Evolutionary conservation across 352 stramenopile genomes (phyloP).

Genomic region (Globisporangium okanoganense): DNA sequence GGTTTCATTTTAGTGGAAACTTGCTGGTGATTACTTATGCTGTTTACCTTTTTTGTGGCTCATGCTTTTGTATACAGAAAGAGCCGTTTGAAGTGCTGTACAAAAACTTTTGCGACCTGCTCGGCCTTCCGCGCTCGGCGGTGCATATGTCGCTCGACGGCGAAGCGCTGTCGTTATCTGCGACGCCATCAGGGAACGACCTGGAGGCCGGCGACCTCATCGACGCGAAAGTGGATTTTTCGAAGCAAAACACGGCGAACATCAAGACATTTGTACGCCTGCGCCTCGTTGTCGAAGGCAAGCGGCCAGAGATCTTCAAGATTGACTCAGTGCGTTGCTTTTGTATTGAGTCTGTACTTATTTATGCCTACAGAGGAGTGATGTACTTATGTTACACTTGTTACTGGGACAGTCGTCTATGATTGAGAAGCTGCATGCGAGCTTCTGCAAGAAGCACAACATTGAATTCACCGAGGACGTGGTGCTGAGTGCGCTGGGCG

Average conservation of each 20-base stretch:
- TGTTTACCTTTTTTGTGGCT: neutral
- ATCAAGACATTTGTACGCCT: conserved; percentile 60
- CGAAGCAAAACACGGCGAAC: conserved; percentile 33
- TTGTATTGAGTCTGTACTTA: too few relatives aligned
- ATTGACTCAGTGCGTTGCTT: conserved; percentile 19
- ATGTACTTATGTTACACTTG: too few relatives aligned
- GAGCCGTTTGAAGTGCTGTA: conserved; percentile 64
- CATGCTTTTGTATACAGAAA: conserved; percentile 29
- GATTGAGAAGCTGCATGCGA: conserved; percentile 55
- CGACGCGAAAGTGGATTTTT: conserved; percentile 74
- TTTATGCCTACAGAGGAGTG: too few relatives aligned
- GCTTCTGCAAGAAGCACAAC: conserved; percentile 60
- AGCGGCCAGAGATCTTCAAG: conserved; percentile 56
- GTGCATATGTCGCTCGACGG: conserved; percentile 66
- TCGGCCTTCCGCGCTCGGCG: conserved; percentile 51
- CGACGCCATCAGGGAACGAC: conserved; percentile 32
- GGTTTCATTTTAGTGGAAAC: neutral
- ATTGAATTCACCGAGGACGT: conserved; percentile 48
- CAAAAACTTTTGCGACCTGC: conserved; percentile 55
- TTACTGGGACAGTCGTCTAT: conserved; percentile 42
- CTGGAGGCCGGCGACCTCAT: conserved; percentile 62
- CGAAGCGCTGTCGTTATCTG: conserved; percentile 22
- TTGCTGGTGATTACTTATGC: neutral
- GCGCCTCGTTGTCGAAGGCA: conserved; percentile 46
- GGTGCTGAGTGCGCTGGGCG: conserved; percentile 41